A percentile compares a stretch with the other conserved stretches of the same genome.
Conservation (phyloP, 2,329 filamentous ascomycete species). For the Fusarium nelsonii region DNA sequence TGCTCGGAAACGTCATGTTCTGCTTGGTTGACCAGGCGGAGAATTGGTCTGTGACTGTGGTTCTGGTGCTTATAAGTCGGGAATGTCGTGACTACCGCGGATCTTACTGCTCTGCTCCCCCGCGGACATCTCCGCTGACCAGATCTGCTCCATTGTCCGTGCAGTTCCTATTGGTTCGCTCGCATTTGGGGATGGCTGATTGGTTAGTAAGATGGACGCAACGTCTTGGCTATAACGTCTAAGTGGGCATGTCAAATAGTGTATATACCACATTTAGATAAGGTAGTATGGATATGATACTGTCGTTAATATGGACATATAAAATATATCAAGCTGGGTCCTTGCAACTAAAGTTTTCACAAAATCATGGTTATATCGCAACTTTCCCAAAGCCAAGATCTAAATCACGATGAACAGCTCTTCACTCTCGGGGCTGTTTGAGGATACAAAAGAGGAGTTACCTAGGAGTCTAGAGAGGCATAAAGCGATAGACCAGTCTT, state of each 20-base stretch:
- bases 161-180: conserved; percentile 33
- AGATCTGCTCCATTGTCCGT: background rate
- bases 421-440: too few species aligned
- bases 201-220: conserved; percentile 11
- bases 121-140: conserved; percentile 24
- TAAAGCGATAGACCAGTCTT: too few species aligned
- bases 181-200: conserved; percentile 38
- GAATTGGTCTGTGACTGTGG: background rate
- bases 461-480: too few species aligned
- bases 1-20: conserved; percentile 37
- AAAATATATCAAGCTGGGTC: background rate
- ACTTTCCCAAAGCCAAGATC: too few species aligned
- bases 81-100: conserved; percentile 1
- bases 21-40: conserved; percentile 34
- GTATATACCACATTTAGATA: background rate
- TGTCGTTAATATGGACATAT: too few species aligned
- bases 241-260: background rate
- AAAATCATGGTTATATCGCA: too few species aligned
- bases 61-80: conserved; percentile 25
- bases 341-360: too few species aligned
- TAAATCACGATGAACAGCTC: too few species aligned
- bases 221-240: background rate
- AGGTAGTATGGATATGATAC: background rate
- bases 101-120: conserved; percentile 17
- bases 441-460: too few species aligned